Conservation (phyloP, 805 yeast species). For the Debaryomyces castellii region DNA sequence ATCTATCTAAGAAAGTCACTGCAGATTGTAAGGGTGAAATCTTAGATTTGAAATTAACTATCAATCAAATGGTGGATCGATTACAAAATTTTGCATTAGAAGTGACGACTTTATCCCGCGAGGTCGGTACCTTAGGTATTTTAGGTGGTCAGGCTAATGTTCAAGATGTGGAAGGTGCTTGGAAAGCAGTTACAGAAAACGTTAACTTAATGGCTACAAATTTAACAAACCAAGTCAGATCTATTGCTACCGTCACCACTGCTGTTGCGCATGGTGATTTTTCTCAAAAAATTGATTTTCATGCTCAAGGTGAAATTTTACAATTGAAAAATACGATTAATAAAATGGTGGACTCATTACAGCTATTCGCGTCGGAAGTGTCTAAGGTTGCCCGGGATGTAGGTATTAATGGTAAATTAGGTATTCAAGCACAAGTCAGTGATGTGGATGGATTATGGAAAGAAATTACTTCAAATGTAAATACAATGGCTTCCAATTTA, state of each 20-base stretch:
- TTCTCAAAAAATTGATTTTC: conserved; percentile 81
- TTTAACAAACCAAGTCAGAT: conserved; percentile 74
- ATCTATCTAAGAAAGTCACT: conserved; percentile 74
- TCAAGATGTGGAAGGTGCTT: conserved; percentile 51
- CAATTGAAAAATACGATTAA: conserved; percentile 84
- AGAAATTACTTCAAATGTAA: conserved; percentile 86
- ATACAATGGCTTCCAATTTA: conserved; percentile 91
- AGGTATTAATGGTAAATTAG: conserved; percentile 90
- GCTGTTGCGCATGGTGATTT: conserved; percentile 91
- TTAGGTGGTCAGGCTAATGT: conserved; percentile 52
- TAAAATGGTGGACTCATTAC: conserved; percentile 90
- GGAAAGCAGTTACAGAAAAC: conserved; percentile 50
- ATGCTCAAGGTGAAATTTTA: conserved; percentile 86
- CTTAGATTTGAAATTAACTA: conserved; percentile 45
- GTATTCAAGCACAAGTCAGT: conserved; percentile 87
- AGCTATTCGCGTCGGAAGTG: conserved; percentile 84
- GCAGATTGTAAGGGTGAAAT: conserved; percentile 78
- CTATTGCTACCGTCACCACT: conserved; percentile 86
- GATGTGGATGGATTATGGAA: conserved; percentile 94
- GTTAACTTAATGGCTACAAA: conserved; percentile 49
- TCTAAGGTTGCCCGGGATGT: conserved; percentile 89
- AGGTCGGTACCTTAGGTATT: conserved; percentile 48
- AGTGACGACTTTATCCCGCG: conserved; percentile 46
- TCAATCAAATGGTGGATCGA: conserved; percentile 52
- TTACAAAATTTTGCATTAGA: conserved; percentile 47